phyloP scores from a whole-genome alignment of 768 basidiomycete genomes.

The Tephrocybe sp. region DNA sequence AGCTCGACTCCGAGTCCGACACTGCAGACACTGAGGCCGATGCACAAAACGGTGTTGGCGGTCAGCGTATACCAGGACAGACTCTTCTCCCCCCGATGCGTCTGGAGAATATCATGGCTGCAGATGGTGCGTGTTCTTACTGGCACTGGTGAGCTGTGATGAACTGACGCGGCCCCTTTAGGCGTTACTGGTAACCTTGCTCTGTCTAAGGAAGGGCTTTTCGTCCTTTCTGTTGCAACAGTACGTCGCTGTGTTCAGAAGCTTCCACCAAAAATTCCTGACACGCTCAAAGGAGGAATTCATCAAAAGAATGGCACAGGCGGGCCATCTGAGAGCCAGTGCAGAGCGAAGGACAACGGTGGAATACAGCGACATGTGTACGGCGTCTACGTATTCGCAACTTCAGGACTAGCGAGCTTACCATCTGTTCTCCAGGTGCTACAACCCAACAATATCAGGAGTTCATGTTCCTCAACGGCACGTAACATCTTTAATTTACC shows the following conservation, averaged over 20 bases:
- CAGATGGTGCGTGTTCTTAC: conserved; percentile 54
- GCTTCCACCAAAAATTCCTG: not conserved
- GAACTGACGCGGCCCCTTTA: conserved; percentile 21
- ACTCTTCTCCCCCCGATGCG: conserved; percentile 64
- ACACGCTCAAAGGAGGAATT: conserved; percentile 70
- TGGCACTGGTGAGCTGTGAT: conserved; percentile 8
- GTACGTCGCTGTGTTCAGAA: conserved; percentile 36
- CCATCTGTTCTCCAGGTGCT: conserved; percentile 44
- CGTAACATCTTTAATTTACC: not conserved
- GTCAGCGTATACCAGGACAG: conserved; percentile 59
- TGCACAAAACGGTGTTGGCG: conserved; percentile 27
- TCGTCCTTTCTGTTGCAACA: conserved; percentile 73
- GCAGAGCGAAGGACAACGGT: conserved; percentile 58
- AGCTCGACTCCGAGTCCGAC: conserved; percentile 60
- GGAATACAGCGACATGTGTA: conserved; percentile 77
- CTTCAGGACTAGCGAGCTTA: conserved; percentile 9
- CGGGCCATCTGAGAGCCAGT: conserved; percentile 65
- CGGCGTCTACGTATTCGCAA: conserved; percentile 16
- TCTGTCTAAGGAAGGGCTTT: conserved; percentile 75
- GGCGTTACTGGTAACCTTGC: conserved; percentile 62
- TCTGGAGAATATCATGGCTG: conserved; percentile 77
- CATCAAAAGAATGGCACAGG: conserved; percentile 70
- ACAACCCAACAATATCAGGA: conserved; percentile 64
- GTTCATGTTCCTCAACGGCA: conserved; percentile 73
- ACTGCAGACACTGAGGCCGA: conserved; percentile 36